phyloP scores from a whole-genome alignment of 768 basidiomycete genomes.

The Gymnopilus junonius region DNA sequence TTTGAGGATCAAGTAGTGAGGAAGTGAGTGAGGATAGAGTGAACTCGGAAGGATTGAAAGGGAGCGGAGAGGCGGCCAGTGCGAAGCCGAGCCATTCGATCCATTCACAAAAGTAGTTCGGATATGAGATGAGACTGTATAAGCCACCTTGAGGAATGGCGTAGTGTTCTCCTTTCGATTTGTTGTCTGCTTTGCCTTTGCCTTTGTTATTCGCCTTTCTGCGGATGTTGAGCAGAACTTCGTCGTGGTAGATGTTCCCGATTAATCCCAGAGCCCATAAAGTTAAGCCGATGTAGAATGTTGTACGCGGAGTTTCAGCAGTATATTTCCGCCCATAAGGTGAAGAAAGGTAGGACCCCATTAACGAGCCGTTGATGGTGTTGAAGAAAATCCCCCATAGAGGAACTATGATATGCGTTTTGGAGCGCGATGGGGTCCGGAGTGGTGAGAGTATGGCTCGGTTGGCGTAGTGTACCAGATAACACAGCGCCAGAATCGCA shows the following conservation, averaged over 20 bases:
- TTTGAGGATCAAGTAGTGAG: constrained; percentile 23
- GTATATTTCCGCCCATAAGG: constrained; percentile 51
- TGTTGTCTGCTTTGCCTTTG: constrained; percentile 26
- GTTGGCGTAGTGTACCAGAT: constrained; percentile 80
- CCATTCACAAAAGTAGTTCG: constrained; percentile 97
- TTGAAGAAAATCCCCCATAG: constrained; percentile 68
- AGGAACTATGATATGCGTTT: constrained; percentile 70
- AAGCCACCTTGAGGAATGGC: constrained; percentile 81
- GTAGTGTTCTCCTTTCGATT: constrained; percentile 54
- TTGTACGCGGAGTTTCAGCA: constrained; percentile 33
- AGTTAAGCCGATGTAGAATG: constrained; percentile 65
- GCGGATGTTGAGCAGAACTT: constrained; percentile 83
- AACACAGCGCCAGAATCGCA: constrained; percentile 58
- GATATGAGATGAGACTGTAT: constrained; percentile 82
- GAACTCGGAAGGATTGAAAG: constrained; percentile 29
- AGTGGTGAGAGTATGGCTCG: constrained; percentile 82
- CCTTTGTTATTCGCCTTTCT: constrained; percentile 56
- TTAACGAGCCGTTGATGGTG: constrained; percentile 66
- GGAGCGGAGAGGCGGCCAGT: constrained; percentile 66
- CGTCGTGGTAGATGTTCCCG: constrained; percentile 90
- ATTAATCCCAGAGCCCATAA: constrained; percentile 75
- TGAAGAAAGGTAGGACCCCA: constrained; percentile 75
- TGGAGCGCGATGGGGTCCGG: constrained; percentile 78
- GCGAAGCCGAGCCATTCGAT: constrained; percentile 91
- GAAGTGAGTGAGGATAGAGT: constrained; percentile 20